Conservation (phyloP, 106 monocot species). For the Gastrodia elata region DNA sequence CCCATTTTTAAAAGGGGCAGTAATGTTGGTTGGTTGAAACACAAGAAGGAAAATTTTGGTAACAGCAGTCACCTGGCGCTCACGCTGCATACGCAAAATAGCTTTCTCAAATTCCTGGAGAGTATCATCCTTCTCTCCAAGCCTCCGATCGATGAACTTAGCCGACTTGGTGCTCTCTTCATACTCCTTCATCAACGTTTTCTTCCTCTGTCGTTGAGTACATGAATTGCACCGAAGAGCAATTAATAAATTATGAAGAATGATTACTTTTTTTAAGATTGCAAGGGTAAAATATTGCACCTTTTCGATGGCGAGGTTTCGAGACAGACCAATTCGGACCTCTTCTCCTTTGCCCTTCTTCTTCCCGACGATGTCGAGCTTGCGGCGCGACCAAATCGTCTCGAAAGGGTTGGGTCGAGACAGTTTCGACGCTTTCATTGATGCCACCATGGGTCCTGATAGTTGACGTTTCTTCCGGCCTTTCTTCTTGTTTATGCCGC, state of each 20-base stretch:
- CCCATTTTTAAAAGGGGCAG: too few species aligned
- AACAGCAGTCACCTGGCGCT: slow-evolving; percentile 41
- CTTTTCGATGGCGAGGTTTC: slow-evolving; percentile 68
- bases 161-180: slow-evolving; percentile 69
- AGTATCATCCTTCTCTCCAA: slow-evolving; percentile 68
- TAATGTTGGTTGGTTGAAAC: background rate
- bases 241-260: background rate
- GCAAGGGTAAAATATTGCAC: slow-evolving; percentile 11
- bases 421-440: slow-evolving; percentile 28
- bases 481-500: slow-evolving; percentile 36
- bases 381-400: slow-evolving; percentile 67
- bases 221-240: slow-evolving; percentile 2
- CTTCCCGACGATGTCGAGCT: slow-evolving; percentile 70
- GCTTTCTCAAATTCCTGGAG: slow-evolving; percentile 80
- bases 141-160: slow-evolving; percentile 62
- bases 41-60: background rate
- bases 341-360: slow-evolving; percentile 64
- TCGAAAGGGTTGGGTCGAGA: slow-evolving; percentile 63
- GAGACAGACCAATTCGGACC: slow-evolving; percentile 40
- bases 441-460: slow-evolving; percentile 29
- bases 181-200: slow-evolving; percentile 77
- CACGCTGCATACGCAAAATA: slow-evolving; percentile 63
- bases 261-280: background rate
- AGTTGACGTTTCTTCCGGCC: slow-evolving; percentile 35
- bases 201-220: slow-evolving; percentile 50